Percentiles rank a stretch among this genome's conserved stretches.
phyloP scores from a whole-genome alignment of 1,284 basidiomycete species.

The Cystobasidium pallidum region DNA sequence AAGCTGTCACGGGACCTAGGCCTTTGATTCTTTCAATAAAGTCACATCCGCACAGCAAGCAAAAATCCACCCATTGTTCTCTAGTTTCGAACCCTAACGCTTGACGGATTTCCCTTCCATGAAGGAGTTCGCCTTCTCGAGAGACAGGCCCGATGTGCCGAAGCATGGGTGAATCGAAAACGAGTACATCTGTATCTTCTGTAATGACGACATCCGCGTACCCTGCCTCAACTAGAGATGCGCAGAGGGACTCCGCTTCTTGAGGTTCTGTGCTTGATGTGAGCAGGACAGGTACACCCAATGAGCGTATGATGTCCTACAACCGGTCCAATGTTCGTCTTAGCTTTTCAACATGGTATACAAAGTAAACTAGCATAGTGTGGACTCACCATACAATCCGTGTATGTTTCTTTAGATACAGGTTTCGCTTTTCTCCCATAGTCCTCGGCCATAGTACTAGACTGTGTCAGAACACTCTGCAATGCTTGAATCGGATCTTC shows the following conservation, averaged over 20 bases:
- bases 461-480: constrained; percentile 28
- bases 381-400: constrained; percentile 30
- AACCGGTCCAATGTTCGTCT: neutral
- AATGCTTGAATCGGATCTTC: constrained; percentile 30
- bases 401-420: constrained; percentile 18
- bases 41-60: constrained; percentile 44
- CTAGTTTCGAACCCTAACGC: constrained; percentile 22
- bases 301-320: constrained; percentile 35
- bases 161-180: constrained; percentile 55
- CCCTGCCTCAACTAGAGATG: constrained; percentile 53
- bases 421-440: constrained; percentile 30
- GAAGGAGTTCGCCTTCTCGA: constrained; percentile 19
- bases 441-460: constrained; percentile 20
- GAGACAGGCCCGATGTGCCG: constrained; percentile 49
- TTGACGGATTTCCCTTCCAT: constrained; percentile 30
- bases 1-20: constrained; percentile 37
- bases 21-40: constrained; percentile 42
- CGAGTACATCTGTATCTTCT: constrained; percentile 56
- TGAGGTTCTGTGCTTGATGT: constrained; percentile 47
- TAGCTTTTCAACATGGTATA: constrained; percentile 1
- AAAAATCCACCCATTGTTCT: constrained; percentile 45
- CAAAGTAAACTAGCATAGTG: neutral
- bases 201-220: constrained; percentile 55
- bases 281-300: constrained; percentile 43
- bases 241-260: constrained; percentile 56